phyloP scores from a whole-genome alignment of 2,329 filamentous ascomycete species.

The Blumeria hordei region DNA sequence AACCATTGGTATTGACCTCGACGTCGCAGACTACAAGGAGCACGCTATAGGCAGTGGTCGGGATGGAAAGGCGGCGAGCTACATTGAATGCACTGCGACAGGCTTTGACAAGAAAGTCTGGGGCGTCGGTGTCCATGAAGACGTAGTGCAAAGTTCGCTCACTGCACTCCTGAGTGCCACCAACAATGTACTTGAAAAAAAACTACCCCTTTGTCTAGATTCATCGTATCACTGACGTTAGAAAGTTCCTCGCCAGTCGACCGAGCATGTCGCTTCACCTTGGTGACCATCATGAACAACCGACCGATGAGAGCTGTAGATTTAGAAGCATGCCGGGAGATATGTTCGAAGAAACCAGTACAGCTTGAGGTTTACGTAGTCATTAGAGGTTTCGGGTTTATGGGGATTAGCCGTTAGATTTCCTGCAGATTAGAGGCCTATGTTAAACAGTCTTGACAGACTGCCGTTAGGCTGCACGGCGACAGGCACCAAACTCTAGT shows the following conservation, averaged over 20 bases:
- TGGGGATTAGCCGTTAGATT: too few species aligned
- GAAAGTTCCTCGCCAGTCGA: conserved; percentile 46
- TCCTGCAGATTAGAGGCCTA: too few species aligned
- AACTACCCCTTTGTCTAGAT: neutral
- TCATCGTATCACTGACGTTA: conserved; percentile 3
- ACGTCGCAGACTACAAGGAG: conserved; percentile 89
- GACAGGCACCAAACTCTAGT: too few species aligned
- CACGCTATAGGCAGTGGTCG: conserved; percentile 67
- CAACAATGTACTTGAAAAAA: conserved; percentile 34
- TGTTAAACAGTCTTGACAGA: too few species aligned
- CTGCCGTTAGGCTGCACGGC: too few species aligned
- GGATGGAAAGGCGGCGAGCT: conserved; percentile 80
- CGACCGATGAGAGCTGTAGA: too few species aligned
- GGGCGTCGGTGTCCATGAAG: conserved; percentile 80
- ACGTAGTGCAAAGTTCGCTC: conserved; percentile 74
- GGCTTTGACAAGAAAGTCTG: conserved; percentile 51
- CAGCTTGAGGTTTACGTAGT: too few species aligned
- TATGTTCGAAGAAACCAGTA: too few species aligned
- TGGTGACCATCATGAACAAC: conserved; percentile 17
- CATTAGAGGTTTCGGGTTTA: too few species aligned
- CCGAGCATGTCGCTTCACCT: conserved; percentile 43
- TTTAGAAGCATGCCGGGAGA: too few species aligned
- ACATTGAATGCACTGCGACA: conserved; percentile 63
- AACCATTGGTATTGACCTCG: conserved; percentile 58
- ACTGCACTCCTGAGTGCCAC: conserved; percentile 69